Base-by-base conservation (phyloP, 176 grass and related monocot genomes). In the Echinochloa phyllopogon region DNA sequence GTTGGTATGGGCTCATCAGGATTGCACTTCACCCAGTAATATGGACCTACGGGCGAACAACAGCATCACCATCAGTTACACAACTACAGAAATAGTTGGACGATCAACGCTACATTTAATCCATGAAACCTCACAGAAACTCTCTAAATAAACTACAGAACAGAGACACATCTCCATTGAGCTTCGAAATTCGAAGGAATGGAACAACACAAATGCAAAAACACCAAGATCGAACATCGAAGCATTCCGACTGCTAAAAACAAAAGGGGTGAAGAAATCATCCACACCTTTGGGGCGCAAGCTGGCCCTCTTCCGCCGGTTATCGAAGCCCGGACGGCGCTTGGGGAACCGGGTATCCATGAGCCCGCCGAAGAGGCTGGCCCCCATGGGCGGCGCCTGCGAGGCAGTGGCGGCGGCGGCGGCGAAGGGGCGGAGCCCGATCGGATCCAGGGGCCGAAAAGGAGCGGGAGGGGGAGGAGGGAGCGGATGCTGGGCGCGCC, bases 241-340 rank as follows among this genome's bases (percentile, higher is more conserved):
- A 24, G 2, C 79, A 65, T 73, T 63, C 13, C 23, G 9, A 6
- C 29, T 23, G 3, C 15, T 33, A 16, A 10, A 50, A 27, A 52
- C 5, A 58, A 58, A 23, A 37, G 36, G 63, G 40, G 0, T 21
- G 38, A 41, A 82, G 5, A 56, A 67, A 86, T 64, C 56, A 0
- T 55, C 14, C 75, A 11, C 82, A 92, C 93, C 95, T 90, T 88
- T 86, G 63, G 93, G 87, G 83, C 86, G 92, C 52, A 95, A 74
- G 91, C 81, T 95, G 33, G 91, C 89, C 73, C 95, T 91, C 85
- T 98, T 98, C 79, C 88, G 84, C 53, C 89, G 91, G 76, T 88
- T 82, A 83, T 49, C 87, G 72, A 90, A 84, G 10, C 87, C 93
- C 4, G 95, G 93, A 13, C 93, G 90, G 65, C 93, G 80, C 86